Conservation (phyloP, 1,284 basidiomycete genomes). For the Cutaneotrichosporon sp. region DNA sequence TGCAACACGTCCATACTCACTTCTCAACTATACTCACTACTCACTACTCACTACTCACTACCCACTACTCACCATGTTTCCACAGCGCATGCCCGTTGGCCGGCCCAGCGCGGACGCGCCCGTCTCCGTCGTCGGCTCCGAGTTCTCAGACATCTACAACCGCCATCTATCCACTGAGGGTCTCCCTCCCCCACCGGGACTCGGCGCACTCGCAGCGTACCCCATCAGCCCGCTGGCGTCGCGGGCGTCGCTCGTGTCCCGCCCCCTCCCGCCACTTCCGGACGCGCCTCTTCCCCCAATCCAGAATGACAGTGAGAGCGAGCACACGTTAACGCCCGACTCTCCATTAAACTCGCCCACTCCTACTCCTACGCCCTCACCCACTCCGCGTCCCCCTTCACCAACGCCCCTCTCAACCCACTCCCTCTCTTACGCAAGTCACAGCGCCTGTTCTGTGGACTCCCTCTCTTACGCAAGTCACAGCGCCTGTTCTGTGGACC, state of each 20-base stretch:
- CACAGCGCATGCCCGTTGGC: background rate
- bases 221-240: background rate
- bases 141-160: background rate
- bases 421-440: background rate
- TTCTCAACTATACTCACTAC: background rate
- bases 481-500: background rate
- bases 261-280: background rate
- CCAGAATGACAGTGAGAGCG: background rate
- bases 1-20: background rate
- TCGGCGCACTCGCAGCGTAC: background rate
- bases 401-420: background rate
- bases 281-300: background rate
- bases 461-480: background rate
- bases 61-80: background rate
- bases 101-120: constrained; percentile 9
- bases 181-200: background rate
- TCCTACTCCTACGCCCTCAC: too few species aligned
- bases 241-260: background rate
- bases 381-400: background rate
- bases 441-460: background rate
- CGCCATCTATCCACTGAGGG: background rate
- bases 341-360: background rate
- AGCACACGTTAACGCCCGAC: background rate
- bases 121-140: background rate
- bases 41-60: background rate